Base-by-base conservation (phyloP, 345 rosid species). In the Eucalyptus lansdowneana region DNA sequence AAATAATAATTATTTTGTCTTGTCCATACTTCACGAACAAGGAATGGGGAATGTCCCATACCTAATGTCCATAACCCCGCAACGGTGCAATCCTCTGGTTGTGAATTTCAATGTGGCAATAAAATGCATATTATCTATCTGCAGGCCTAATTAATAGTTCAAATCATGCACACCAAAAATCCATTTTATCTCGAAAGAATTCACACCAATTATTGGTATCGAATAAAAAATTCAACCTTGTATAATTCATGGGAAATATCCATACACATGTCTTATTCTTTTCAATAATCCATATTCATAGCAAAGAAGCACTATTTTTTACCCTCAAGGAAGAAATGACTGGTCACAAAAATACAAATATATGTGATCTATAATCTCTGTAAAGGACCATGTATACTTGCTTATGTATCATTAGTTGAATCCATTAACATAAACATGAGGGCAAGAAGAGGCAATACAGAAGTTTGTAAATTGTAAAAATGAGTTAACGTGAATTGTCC, bases 391-490 rank as follows among this genome's bases (percentile, higher is more conserved):
- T 17, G 58, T 37, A 87, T 7, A 13, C 80, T 87, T 58, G 88
- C 80, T 87, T 56, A 54, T 24, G 1, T 51, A 34, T 34, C 76
- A 40, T 21, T 16, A 40, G 51, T 29, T 31, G 42, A 87, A 53
- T 87, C 50, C 50, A 56, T 56, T 58, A 58, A 62, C 51, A 44
- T 60, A 87, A 87, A 44, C 45, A 27, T 17, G 80, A 37, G 13
- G 19, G 16, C 14, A 58, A 40, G 31, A 88, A 65, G 89, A 88
- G 85, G 83, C 72, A 69, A 47, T 69, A 19, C 89, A 49, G 47
- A 62, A 88, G 3, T 88, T 14, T 87, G 80, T 40, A 87, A 62
- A 87, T 67, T 24, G 67, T 24, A 87, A 87, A 62, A 87, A 62
- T 47, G 83, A 87, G 83, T 87, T 17, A 45, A 87, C 24, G 54